Conservation (phyloP, 1,284 basidiomycete species). For the Puccinia novopanici region DNA sequence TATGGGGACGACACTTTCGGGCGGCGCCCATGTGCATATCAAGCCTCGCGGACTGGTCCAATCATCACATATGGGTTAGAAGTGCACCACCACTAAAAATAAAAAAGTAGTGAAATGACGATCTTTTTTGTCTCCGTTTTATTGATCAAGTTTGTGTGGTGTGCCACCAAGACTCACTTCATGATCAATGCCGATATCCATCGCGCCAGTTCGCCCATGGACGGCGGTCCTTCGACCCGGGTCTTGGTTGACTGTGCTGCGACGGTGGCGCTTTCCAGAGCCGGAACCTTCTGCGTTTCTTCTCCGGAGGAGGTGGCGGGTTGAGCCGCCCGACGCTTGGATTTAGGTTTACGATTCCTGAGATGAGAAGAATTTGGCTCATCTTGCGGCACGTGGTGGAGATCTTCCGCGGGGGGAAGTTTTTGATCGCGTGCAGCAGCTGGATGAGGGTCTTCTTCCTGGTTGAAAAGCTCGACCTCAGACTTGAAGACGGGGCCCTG, state of each 20-base stretch:
- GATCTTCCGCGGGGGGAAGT: not conserved
- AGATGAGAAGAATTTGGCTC: not conserved
- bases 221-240: conserved; percentile 12
- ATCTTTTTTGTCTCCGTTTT: not conserved
- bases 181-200: conserved; percentile 40
- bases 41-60: conserved; percentile 45
- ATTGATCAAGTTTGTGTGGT: not conserved
- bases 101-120: not conserved
- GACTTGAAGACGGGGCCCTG: conserved; percentile 46
- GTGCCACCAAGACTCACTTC: conserved; percentile 15
- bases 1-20: conserved; percentile 23
- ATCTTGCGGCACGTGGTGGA: not conserved
- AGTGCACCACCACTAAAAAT: not conserved
- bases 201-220: conserved; percentile 34
- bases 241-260: not conserved
- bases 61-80: too few relatives aligned
- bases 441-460: not conserved
- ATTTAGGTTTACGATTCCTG: conserved; percentile 35
- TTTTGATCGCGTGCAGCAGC: conserved; percentile 2
- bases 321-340: not conserved
- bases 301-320: not conserved
- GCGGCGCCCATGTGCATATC: conserved; percentile 36
- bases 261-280: not conserved
- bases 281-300: conserved; percentile 17
- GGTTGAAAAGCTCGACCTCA: conserved; percentile 34